Evolutionary conservation across 2,329 filamentous ascomycete genomes (phyloP), one percentile per base, ranked within the genome.

Genomic region (Aspergillus sp.): DNA sequence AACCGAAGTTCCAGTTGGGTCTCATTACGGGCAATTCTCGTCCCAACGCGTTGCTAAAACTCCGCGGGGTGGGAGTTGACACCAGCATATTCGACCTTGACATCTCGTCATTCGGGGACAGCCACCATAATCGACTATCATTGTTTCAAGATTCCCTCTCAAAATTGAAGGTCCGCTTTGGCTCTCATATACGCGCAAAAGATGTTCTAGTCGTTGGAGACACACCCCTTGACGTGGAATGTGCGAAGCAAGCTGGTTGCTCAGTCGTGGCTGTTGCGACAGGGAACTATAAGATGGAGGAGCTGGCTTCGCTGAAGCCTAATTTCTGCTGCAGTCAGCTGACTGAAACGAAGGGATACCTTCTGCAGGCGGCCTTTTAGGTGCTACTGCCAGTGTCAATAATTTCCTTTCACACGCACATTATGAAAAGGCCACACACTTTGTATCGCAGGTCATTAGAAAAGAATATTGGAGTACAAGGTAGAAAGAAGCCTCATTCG

Each of bases 261-360:
- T 58, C 54, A 23, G 62, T 64, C 17, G 59, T 64, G 30, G 59
- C 62, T 10, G 62, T 64, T 27, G 62, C 62, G 5, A 64, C 59
- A 17, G 62, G 62, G 8, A 64, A 60, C 42, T 64, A 64, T 39
- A 44, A 54, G 17, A 32, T 62, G 44, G 59, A 64, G 23, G 62
- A 64, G 41, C 54, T 64, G 21, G 53, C 54, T 1, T 21, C 57
- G 17, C 57, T 62, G 27, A 48, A 60, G 50, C 57, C 61, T 4
- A 59, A 59, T 39, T 23, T 44, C 11, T 44, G 41, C 41, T 44
- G 52, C 39, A 47, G 52, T 32, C 23, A 25, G 23, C 32, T 54
- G 51, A 54, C 21, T 10, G 51, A 54, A 11, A 39, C 51, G 13
- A 54, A 54, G 39, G 52, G 47, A 8, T 54, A 54, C 48, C 39